Base-by-base conservation (phyloP, 192 early-diverging fungal species). In the Coemansia sp. region DNA sequence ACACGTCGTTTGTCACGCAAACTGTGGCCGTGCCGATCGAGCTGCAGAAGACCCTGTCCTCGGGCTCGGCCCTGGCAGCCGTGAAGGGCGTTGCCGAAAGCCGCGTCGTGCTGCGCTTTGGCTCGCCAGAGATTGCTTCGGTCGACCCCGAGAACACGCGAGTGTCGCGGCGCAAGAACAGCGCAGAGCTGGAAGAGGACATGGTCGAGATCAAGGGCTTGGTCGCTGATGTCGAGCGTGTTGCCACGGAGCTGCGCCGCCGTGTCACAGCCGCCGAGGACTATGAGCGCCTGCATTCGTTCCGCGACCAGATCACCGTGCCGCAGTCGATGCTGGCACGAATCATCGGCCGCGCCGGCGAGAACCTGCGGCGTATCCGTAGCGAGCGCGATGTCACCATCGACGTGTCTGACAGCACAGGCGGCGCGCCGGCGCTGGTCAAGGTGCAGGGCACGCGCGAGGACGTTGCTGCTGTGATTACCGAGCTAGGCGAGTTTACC, bases 291-390 rank as follows among this genome's bases (percentile, higher is more conserved):
- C 66, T 75, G 63, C 87, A 87, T 57, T 81, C 89, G 41, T 82
- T 85, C 50, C 72, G 78, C 13, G 60, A 76, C 29, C 83, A 85
- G 35, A 69, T 96, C 36, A 59, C 73, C 10, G 82, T 96, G 20
- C 88, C 93, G 25, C 75, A 79, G 18, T 60, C 51, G 39, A 77
- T 67, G 49, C 82, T 75, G 52, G 76, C 79, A 20, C 87, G 81
- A 58, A 76, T 98, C 19, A 91, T 96, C 52, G 95, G 95, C n/a
- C 89, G 89, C 55, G 84, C 82, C 20, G 92, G 92, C 53, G 84
- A 82, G 49, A 79, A 82, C 49, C 80, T 98, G 41, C 87, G 81
- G 55, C 81, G 82, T 37, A 51, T 95, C 27, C 88, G 82, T 48
- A 80, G 84, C 12, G 82, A 85, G 56, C 79, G 82, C 48, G 79